Evolutionary conservation across 1,284 basidiomycete genomes (phyloP).

Genomic region (Moesziomyces sp.): DNA sequence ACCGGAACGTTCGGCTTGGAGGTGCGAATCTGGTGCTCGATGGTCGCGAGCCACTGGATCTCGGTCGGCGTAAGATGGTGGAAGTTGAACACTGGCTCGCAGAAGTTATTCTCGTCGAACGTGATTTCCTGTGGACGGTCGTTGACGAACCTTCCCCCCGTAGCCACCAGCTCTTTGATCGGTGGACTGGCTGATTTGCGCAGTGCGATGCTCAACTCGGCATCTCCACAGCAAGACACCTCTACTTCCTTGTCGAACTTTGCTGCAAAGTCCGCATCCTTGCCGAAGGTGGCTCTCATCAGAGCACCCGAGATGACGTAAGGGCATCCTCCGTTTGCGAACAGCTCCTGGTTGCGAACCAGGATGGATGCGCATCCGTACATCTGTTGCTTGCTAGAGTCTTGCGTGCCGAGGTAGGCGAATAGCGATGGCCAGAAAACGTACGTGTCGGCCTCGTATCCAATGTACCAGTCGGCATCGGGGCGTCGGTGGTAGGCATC

Average conservation of each 20-base stretch:
- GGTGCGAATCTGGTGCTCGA: constrained; percentile 14
- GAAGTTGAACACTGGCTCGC: constrained; percentile 26
- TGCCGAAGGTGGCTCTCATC: constrained; percentile 33
- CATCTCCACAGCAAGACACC: constrained; percentile 37
- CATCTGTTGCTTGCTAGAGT: constrained; percentile 13
- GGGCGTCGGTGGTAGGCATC: constrained; percentile 28
- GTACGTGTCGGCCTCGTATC: constrained; percentile 37
- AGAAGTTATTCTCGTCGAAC: constrained; percentile 25
- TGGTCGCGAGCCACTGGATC: constrained; percentile 1
- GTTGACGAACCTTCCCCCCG: constrained; percentile 20
- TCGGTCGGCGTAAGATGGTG: constrained; percentile 30
- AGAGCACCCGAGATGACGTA: constrained; percentile 35
- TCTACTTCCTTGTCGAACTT: constrained; percentile 22
- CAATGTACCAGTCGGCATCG: constrained; percentile 35
- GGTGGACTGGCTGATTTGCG: constrained; percentile 11
- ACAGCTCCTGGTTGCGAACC: constrained; percentile 16
- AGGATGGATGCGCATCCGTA: constrained; percentile 27
- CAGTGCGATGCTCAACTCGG: constrained; percentile 32
- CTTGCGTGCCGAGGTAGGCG: constrained; percentile 16
- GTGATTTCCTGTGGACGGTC: constrained; percentile 22
- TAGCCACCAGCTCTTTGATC: constrained; percentile 11
- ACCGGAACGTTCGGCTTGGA: constrained; percentile 15
- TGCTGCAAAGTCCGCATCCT: constrained; percentile 14
- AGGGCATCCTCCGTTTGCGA: constrained; percentile 36
- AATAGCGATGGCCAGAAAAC: constrained; percentile 36